These are phyloP conservation scores for Pleurotus giganteus DNA, from an alignment of 768 basidiomycete genomes.

Conservation along the genomic window DNA sequence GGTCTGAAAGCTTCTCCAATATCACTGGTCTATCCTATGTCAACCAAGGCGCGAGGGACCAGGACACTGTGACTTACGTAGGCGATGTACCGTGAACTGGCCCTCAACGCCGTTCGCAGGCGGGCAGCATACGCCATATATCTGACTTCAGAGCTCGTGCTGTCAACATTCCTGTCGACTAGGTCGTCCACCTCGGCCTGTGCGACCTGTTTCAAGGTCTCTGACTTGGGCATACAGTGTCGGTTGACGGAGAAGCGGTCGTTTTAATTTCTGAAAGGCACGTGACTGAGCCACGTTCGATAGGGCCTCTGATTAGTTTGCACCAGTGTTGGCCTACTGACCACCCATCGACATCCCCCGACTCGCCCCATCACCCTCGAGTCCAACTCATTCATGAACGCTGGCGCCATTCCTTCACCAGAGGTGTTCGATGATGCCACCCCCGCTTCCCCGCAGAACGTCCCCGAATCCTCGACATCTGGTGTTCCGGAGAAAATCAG, in stretches of 20 bases:
- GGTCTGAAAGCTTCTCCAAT: conserved; percentile 83
- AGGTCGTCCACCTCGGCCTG: conserved; percentile 53
- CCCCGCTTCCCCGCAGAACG: not conserved
- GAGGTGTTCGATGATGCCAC: not conserved
- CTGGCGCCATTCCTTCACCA: conserved; percentile 1
- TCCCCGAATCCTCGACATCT: conserved; percentile 25
- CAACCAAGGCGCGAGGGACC: conserved; percentile 15
- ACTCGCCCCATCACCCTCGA: not conserved
- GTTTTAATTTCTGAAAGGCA: not conserved
- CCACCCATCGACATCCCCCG: not conserved
- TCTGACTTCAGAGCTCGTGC: conserved; percentile 64
- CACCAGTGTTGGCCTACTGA: not conserved
- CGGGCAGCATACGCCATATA: conserved; percentile 80
- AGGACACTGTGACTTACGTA: conserved; percentile 46
- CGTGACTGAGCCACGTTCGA: conserved; percentile 11
- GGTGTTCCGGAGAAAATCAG: conserved; percentile 73
- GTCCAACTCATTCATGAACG: conserved; percentile 10
- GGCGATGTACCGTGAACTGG: conserved; percentile 69
- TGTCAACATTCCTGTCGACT: conserved; percentile 62
- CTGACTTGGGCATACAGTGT: conserved; percentile 28
- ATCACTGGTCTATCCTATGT: conserved; percentile 62
- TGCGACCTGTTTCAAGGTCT: conserved; percentile 37
- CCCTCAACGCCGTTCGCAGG: conserved; percentile 70
- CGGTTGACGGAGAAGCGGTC: conserved; percentile 9
- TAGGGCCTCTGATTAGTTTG: not conserved